A percentile compares a stretch with the other conserved stretches of the same genome.
Conservation (phyloP, 2,329 filamentous ascomycete genomes). For the Fusarium sp. region DNA sequence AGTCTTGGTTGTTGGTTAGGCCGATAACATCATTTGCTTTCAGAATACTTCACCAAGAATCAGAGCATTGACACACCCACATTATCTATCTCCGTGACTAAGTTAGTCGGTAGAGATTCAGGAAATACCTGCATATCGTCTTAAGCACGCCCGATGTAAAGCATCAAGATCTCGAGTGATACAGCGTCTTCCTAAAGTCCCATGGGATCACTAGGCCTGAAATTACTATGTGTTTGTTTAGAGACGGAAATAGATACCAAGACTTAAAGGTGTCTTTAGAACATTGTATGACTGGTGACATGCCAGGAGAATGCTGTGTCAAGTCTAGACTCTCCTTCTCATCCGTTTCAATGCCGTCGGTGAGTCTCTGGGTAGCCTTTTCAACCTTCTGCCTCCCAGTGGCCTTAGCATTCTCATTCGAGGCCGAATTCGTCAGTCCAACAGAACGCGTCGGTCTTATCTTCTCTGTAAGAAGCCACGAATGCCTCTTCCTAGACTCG, state of each 20-base stretch:
- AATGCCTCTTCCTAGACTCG: too few species aligned
- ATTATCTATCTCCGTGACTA: background rate
- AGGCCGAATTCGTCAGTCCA: background rate
- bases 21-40: background rate
- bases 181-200: background rate
- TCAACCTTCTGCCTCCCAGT: background rate
- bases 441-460: background rate
- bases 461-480: background rate
- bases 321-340: slow-evolving; percentile 21
- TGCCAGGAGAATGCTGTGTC: slow-evolving; percentile 21
- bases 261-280: background rate
- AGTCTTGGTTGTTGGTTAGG: background rate
- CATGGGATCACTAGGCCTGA: background rate
- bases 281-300: background rate
- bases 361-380: background rate
- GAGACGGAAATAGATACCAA: background rate
- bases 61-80: background rate
- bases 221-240: background rate
- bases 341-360: slow-evolving; percentile 12
- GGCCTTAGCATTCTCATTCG: background rate
- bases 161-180: background rate
- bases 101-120: background rate
- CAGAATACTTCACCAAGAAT: background rate
- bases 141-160: background rate
- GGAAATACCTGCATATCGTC: background rate